These are phyloP conservation scores for Poa pratensis DNA, from an alignment of 176 grass and related monocot genomes.

Conservation along the genomic window DNA sequence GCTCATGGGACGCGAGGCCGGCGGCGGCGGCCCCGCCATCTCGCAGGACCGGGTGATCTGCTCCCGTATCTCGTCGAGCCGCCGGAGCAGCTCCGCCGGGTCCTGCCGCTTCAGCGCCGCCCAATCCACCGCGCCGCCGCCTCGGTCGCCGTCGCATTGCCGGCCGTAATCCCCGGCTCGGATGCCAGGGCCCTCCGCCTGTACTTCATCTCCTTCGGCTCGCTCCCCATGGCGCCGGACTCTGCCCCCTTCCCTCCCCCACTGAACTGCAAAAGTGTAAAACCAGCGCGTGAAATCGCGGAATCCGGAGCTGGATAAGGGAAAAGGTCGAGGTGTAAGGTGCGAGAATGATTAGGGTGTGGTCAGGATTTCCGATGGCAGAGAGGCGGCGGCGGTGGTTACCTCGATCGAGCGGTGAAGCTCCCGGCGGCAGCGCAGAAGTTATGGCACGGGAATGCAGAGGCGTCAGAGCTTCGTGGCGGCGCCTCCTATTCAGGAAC, in stretches of 20 bases:
- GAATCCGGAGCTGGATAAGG: too few relatives aligned
- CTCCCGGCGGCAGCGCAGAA: background rate
- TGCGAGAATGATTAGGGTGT: background rate
- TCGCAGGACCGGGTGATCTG: slow-evolving; percentile 77
- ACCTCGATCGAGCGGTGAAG: slow-evolving; percentile 35
- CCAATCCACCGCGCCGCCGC: slow-evolving; percentile 43
- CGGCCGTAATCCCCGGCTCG: background rate
- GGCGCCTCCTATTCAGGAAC: background rate
- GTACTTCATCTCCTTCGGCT: slow-evolving; percentile 67
- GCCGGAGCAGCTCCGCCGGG: slow-evolving; percentile 69
- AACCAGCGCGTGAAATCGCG: background rate
- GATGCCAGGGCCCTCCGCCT: slow-evolving; percentile 17
- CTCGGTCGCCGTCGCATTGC: slow-evolving; percentile 41
- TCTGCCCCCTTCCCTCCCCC: background rate
- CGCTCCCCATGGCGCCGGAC: slow-evolving; percentile 47
- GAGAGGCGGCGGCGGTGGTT: slow-evolving; percentile 15
- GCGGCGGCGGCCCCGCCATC: slow-evolving; percentile 40
- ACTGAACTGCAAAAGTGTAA: background rate
- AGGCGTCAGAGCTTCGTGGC: background rate
- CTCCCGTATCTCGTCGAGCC: slow-evolving; percentile 88
- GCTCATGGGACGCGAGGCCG: slow-evolving; percentile 29
- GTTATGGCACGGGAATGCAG: background rate
- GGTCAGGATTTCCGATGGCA: background rate
- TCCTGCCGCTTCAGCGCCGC: slow-evolving; percentile 63
- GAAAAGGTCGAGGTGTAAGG: too few relatives aligned